These are phyloP conservation scores for Colletotrichum tamarilloi DNA, from an alignment of 2,329 filamentous ascomycete genomes.

Conservation along the genomic window DNA sequence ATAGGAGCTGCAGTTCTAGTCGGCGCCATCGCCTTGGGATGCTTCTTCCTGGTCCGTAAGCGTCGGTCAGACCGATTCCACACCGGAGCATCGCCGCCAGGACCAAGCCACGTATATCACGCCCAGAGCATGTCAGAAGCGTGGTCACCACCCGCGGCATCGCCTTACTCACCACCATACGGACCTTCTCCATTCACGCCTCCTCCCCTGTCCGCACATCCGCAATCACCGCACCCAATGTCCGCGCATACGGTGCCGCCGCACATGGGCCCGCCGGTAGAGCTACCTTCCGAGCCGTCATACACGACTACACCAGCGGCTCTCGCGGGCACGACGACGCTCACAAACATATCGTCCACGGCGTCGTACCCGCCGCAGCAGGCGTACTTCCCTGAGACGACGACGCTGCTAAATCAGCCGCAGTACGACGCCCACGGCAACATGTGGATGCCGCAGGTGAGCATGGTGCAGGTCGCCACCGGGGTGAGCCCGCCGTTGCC, in stretches of 20 bases:
- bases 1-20: constrained; percentile 47
- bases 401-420: constrained; percentile 32
- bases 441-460: constrained; percentile 48
- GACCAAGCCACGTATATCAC: constrained; percentile 21
- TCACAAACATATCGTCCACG: constrained; percentile 6
- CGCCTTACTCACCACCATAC: constrained; percentile 28
- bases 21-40: constrained; percentile 37
- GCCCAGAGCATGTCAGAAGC: constrained; percentile 32
- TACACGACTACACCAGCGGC: background rate
- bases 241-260: constrained; percentile 22
- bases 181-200: constrained; percentile 6
- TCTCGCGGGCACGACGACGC: background rate
- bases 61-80: constrained; percentile 33
- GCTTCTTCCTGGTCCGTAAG: constrained; percentile 46
- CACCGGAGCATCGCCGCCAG: background rate
- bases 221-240: constrained; percentile 35
- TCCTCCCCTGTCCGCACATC: constrained; percentile 21
- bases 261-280: constrained; percentile 41
- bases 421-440: constrained; percentile 47
- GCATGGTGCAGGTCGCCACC: constrained; percentile 41
- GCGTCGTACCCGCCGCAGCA: constrained; percentile 28
- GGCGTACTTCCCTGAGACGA: constrained; percentile 28
- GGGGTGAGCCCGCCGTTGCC: constrained; percentile 19
- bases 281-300: constrained; percentile 39
- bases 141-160: constrained; percentile 28